These are phyloP conservation scores for Calamus simplicifolius DNA, from an alignment of 176 grass and related monocot genomes.

Conservation along the genomic window DNA sequence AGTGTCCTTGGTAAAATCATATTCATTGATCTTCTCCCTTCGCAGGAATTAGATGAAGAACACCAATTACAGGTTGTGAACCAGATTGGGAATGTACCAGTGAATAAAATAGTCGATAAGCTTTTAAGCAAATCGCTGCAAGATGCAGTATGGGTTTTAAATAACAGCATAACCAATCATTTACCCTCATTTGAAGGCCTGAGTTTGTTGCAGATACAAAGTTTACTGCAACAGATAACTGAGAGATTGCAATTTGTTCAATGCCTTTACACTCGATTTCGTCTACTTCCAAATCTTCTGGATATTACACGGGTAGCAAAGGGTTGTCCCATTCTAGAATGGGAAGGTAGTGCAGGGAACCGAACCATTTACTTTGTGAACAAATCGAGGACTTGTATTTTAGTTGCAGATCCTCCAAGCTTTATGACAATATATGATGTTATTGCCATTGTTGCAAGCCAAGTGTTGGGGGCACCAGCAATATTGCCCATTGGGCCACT, in stretches of 20 bases:
- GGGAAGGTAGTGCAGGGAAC: constrained; percentile 61
- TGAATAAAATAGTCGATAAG: constrained; percentile 59
- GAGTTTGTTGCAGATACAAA: constrained; percentile 42
- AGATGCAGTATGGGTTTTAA: constrained; percentile 46
- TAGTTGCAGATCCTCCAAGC: constrained; percentile 77
- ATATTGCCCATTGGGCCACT: constrained; percentile 66
- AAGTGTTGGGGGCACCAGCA: constrained; percentile 50
- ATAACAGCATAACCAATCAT: constrained; percentile 59
- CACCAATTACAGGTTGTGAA: constrained; percentile 44
- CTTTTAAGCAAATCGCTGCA: constrained; percentile 63
- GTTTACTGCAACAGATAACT: constrained; percentile 53
- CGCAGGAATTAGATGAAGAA: constrained; percentile 72
- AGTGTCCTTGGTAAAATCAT: no score
- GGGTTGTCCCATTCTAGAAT: constrained; percentile 50
- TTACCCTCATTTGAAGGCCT: constrained; percentile 74
- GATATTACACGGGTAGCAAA: constrained; percentile 53
- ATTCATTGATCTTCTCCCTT: constrained; percentile 15
- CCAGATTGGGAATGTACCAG: constrained; percentile 59
- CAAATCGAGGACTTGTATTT: constrained; percentile 57
- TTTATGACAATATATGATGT: constrained; percentile 86
- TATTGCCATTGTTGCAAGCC: constrained; percentile 64
- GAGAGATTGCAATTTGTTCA: constrained; percentile 64
- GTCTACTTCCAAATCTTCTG: constrained; percentile 54
- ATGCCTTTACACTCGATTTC: constrained; percentile 65
- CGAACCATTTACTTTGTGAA: constrained; percentile 58